Percentiles rank a stretch among this genome's conserved stretches.
phyloP scores from a whole-genome alignment of 208 protist genomes.

The Angomonas deanei region DNA sequence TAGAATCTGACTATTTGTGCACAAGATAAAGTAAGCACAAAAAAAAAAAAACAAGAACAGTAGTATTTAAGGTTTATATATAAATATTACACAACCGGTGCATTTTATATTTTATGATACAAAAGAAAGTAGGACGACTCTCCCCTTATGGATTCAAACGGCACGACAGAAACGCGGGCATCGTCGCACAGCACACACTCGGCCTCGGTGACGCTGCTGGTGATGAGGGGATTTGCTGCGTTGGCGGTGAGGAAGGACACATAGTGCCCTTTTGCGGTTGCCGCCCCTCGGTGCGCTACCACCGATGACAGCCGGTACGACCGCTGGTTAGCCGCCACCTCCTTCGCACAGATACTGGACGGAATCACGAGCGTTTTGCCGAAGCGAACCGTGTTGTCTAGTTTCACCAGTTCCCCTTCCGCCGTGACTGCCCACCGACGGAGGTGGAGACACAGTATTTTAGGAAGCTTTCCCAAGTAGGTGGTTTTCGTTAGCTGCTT shows the following conservation, averaged over 20 bases:
- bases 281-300: constrained; percentile 57
- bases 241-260: constrained; percentile 58
- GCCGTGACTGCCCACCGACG: constrained; percentile 79
- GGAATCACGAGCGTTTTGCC: constrained; percentile 50
- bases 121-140: constrained; percentile 79
- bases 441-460: constrained; percentile 67
- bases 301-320: constrained; percentile 63
- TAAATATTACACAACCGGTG: neutral
- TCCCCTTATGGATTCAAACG: constrained; percentile 20
- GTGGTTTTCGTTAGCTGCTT: constrained; percentile 66
- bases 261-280: constrained; percentile 63
- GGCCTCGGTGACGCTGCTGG: constrained; percentile 4
- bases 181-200: constrained; percentile 75
- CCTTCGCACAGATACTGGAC: constrained; percentile 37
- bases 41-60: constrained; percentile 3
- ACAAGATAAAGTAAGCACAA: neutral
- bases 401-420: constrained; percentile 78
- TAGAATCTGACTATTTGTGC: too few relatives aligned
- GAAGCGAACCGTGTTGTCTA: constrained; percentile 71
- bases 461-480: constrained; percentile 38
- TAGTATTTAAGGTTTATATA: neutral
- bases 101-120: constrained; percentile 49
- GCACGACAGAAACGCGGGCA: constrained; percentile 22
- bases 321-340: constrained; percentile 33
- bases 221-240: constrained; percentile 23